Percentiles rank a stretch among this genome's conserved stretches.
phyloP scores from a whole-genome alignment of 1,284 basidiomycete genomes.

The Apiotrichum sp. region DNA sequence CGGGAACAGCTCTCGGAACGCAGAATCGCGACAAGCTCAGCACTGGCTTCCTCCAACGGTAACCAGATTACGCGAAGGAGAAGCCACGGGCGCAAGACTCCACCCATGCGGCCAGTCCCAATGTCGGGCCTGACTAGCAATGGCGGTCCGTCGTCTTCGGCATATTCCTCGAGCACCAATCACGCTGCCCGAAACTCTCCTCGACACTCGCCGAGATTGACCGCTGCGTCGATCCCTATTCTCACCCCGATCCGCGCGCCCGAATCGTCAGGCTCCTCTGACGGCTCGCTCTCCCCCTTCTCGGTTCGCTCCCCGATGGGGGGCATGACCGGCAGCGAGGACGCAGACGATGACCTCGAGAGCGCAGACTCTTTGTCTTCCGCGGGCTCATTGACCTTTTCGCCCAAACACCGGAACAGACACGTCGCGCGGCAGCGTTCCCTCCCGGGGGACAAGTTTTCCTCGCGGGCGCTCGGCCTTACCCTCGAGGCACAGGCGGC shows the following conservation, averaged over 20 bases:
- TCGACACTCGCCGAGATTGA: constrained; percentile 19
- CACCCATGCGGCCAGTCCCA: constrained; percentile 15
- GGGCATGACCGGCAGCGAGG: constrained; percentile 31
- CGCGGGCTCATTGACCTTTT: constrained; percentile 33
- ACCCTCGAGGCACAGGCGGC: constrained; percentile 2
- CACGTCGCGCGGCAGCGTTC: constrained; percentile 1
- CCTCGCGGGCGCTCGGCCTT: constrained; percentile 2
- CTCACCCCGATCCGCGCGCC: constrained; percentile 14
- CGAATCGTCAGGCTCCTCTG: constrained; percentile 2
- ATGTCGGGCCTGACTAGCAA: not conserved
- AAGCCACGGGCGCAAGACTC: constrained; percentile 19
- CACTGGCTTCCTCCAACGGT: not conserved
- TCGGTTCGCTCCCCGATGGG: constrained; percentile 13
- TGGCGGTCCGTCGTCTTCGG: not conserved
- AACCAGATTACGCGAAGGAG: constrained; percentile 7
- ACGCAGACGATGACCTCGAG: constrained; percentile 41
- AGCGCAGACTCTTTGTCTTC: constrained; percentile 28
- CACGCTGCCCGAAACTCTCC: not conserved
- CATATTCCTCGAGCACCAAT: not conserved
- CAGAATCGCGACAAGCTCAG: not conserved
- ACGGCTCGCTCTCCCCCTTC: constrained; percentile 21
- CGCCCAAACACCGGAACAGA: constrained; percentile 22
- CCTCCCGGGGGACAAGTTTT: constrained; percentile 1
- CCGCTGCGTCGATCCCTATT: constrained; percentile 15
- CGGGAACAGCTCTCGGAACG: constrained; percentile 16